These are phyloP conservation scores for Acer yangbiense DNA, from an alignment of 345 rosid genomes.

Conservation along the genomic window DNA sequence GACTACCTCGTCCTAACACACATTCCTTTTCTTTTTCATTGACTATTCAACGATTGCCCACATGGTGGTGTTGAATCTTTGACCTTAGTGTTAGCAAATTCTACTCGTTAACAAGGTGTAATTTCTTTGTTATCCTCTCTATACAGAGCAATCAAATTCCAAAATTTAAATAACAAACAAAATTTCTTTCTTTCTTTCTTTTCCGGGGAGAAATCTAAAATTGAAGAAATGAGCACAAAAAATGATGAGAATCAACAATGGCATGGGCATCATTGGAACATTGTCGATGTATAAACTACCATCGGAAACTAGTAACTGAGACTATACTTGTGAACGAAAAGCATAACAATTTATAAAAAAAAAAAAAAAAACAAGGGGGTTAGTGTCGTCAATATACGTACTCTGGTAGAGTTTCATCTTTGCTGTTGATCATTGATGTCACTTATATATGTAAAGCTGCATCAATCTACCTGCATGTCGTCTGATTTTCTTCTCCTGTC, in stretches of 20 bases:
- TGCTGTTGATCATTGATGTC: neutral
- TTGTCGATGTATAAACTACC: neutral
- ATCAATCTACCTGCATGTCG: conserved; percentile 23
- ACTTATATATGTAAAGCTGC: neutral
- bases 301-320: neutral
- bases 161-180: neutral
- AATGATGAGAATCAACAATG: neutral
- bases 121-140: conserved; percentile 5
- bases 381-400: neutral
- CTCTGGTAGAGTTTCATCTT: neutral
- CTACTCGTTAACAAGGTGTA: too few species aligned
- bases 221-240: conserved; percentile 1
- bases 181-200: neutral
- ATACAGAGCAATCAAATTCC: neutral
- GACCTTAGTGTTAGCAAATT: too few species aligned
- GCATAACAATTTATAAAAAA: neutral
- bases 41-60: too few species aligned
- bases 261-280: neutral
- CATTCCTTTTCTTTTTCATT: too few species aligned
- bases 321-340: neutral
- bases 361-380: neutral
- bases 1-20: too few species aligned
- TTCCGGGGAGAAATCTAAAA: neutral
- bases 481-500: conserved; percentile 20
- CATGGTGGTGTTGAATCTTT: too few species aligned